Conservation (phyloP, 1,284 basidiomycete genomes). For the Heterobasidion parviporum region DNA sequence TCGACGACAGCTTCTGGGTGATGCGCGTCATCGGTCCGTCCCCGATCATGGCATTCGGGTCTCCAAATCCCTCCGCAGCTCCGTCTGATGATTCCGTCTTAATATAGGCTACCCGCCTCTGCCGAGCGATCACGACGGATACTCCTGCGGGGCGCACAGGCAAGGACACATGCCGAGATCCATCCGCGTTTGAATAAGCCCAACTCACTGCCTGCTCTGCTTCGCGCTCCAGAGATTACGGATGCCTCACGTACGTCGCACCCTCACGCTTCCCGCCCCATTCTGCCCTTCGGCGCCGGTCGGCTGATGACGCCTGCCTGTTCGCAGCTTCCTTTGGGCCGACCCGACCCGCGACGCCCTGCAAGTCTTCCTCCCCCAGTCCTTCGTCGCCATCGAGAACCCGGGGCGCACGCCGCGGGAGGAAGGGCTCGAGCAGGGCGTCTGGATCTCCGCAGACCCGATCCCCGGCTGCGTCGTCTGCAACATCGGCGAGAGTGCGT, state of each 20-base stretch:
- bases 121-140: conserved; percentile 67
- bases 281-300: not conserved
- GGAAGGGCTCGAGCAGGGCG: conserved; percentile 47
- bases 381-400: conserved; percentile 27
- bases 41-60: not conserved
- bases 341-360: conserved; percentile 73
- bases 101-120: conserved; percentile 73
- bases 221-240: conserved; percentile 57
- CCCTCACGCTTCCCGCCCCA: too few relatives aligned
- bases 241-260: conserved; percentile 66
- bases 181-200: not conserved
- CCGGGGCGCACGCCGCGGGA: conserved; percentile 33
- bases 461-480: conserved; percentile 72
- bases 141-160: conserved; percentile 83
- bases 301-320: not conserved
- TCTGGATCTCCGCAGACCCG: conserved; percentile 76
- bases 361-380: conserved; percentile 65
- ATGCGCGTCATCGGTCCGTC: conserved; percentile 71
- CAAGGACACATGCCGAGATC: conserved; percentile 21
- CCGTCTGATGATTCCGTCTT: not conserved
- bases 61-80: too few relatives aligned
- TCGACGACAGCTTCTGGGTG: conserved; percentile 82
- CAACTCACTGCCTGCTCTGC: not conserved
- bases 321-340: conserved; percentile 62
- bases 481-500: conserved; percentile 78